Evolutionary conservation across 176 grass and related monocot genomes (phyloP), one percentile per base, ranked within the genome.

Genomic region (Triticum urartu): DNA sequence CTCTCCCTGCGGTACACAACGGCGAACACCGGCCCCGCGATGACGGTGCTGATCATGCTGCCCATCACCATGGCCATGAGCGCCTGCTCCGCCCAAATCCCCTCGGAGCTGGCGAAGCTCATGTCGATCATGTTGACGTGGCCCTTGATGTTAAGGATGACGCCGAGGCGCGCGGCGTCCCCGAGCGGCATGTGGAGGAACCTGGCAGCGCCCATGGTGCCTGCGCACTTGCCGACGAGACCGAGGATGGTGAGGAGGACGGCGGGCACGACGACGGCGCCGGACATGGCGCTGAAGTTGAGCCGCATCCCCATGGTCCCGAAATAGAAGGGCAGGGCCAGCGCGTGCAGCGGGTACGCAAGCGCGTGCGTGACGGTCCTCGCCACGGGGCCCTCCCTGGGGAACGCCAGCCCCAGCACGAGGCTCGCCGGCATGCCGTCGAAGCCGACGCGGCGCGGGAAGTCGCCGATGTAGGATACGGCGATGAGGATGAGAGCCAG

Each of bases 71-170:
- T 86, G 32, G 84, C 89, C 84, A 90, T 86, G 4, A 86, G 73
- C 79, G 89, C 89, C 72, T 90, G 84, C 74, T 90, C 79, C 32
- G 84, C 89, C 89, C 88, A 90, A 11, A 90, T 82, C 84, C 89
- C 89, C 40, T 86, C 79, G 11, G 84, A 83, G 6, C 73, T 82
- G 22, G 84, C 84, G 73, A 90, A 87, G 32, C 56, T 83, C 79
- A 87, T 90, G 79, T 86, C 66, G 79, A 90, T 82, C 84, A 90
- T 90, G 84, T 90, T 87, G 65, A 90, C 89, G 33, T 90, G 84
- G 18, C 89, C 89, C 7, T 90, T 90, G 33, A 87, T 32, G 65
- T 90, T 90, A 80, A 90, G 89, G 9, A 90, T 24, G 32, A 87
- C 79, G 54, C 89, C 89, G 18, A 90, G 42, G 33, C 72, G 79